Evolutionary conservation across 1,284 basidiomycete genomes (phyloP).

Genomic region (Pseudozyma flocculosa): DNA sequence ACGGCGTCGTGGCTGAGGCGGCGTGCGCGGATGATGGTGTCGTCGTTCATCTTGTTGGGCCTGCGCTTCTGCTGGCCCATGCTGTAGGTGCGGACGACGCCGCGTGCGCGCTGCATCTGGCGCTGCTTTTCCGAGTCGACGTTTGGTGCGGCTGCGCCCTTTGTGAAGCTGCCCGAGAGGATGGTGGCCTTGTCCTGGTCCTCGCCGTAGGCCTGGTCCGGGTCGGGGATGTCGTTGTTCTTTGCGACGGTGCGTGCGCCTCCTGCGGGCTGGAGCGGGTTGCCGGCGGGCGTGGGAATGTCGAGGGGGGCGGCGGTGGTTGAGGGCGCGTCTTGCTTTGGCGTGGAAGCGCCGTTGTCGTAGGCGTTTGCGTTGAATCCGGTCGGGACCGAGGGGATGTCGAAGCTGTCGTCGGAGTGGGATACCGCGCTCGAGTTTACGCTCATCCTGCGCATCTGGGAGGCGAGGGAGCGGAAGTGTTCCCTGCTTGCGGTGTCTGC

Average conservation of each 20-base stretch:
- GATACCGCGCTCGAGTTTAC: slow-evolving; percentile 24
- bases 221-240: slow-evolving; percentile 15
- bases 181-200: slow-evolving; percentile 32
- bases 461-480: slow-evolving; percentile 27
- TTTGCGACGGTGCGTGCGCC: slow-evolving; percentile 20
- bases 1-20: slow-evolving; percentile 58
- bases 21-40: slow-evolving; percentile 49
- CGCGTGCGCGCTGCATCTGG: slow-evolving; percentile 28
- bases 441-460: slow-evolving; percentile 38
- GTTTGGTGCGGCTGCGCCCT: background rate
- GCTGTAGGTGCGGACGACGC: slow-evolving; percentile 51
- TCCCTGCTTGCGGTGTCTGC: slow-evolving; percentile 10
- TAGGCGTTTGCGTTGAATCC: slow-evolving; percentile 5
- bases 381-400: slow-evolving; percentile 10
- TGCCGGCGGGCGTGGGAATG: slow-evolving; percentile 6
- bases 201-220: slow-evolving; percentile 26
- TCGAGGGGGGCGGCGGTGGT: slow-evolving; percentile 1
- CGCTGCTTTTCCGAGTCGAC: slow-evolving; percentile 20
- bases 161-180: slow-evolving; percentile 15
- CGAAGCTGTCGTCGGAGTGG: slow-evolving; percentile 11
- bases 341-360: slow-evolving; percentile 22
- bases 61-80: slow-evolving; percentile 54
- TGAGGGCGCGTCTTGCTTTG: slow-evolving; percentile 13
- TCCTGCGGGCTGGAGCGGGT: slow-evolving; percentile 6
- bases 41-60: slow-evolving; percentile 48